Percentiles rank a stretch among this genome's conserved stretches.
Evolutionary conservation across 1,284 basidiomycete genomes (phyloP).

Genomic region (Cryptococcus hybrid): DNA sequence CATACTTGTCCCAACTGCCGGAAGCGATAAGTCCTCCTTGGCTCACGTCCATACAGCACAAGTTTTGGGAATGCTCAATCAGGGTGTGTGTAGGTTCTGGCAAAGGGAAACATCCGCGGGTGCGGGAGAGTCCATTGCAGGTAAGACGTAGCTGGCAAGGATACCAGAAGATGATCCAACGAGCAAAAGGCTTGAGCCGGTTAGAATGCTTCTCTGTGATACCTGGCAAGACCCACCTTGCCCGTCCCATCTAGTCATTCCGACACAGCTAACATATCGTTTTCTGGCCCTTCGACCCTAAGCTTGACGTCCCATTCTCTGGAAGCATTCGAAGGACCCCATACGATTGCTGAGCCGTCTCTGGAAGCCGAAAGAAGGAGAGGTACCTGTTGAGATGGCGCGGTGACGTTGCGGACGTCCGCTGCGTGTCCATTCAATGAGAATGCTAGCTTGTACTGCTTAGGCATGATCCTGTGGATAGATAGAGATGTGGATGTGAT

Average conservation of each 20-base stretch:
- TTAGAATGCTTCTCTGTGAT: neutral
- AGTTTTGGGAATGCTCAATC: conserved; percentile 84
- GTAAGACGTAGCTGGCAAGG: conserved; percentile 66
- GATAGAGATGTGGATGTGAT: too few species aligned
- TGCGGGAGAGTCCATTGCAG: conserved; percentile 21
- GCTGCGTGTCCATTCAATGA: conserved; percentile 57
- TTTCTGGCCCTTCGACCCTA: conserved; percentile 77
- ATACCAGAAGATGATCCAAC: conserved; percentile 82
- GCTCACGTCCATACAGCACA: conserved; percentile 78
- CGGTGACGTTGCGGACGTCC: conserved; percentile 41
- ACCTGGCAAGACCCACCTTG: conserved; percentile 30
- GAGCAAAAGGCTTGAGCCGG: conserved; percentile 66
- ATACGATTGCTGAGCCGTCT: conserved; percentile 83
- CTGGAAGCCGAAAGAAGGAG: conserved; percentile 79
- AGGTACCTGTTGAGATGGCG: conserved; percentile 25
- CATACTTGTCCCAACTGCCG: conserved; percentile 96
- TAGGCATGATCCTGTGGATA: conserved; percentile 4
- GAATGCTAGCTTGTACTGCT: conserved; percentile 76
- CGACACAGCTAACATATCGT: conserved; percentile 59
- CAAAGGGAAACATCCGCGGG: conserved; percentile 56
- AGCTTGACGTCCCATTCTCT: conserved; percentile 66
- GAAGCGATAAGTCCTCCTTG: conserved; percentile 74
- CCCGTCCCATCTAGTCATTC: conserved; percentile 33
- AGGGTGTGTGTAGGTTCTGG: conserved; percentile 75
- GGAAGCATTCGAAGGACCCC: conserved; percentile 62